Conservation (phyloP, 2,329 filamentous ascomycete species). For the Aspergillus candidus region DNA sequence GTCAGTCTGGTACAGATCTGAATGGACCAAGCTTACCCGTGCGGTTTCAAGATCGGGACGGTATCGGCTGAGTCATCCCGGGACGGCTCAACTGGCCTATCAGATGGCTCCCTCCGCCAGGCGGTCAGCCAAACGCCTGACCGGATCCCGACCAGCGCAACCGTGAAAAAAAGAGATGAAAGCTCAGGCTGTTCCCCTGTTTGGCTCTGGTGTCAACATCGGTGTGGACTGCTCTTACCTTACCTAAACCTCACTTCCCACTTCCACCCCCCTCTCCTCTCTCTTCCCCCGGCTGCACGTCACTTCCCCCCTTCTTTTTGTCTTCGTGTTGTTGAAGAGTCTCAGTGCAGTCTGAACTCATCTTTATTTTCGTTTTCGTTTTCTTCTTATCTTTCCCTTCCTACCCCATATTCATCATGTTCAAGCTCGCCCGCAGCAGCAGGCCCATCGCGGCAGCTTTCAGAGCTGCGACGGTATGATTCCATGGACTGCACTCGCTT, state of each 20-base stretch:
- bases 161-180: slow-evolving; percentile 28
- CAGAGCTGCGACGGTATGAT: slow-evolving; percentile 67
- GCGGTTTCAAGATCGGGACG: too few species aligned
- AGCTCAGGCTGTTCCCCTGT: slow-evolving; percentile 23
- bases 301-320: slow-evolving; percentile 8
- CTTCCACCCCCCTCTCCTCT: slow-evolving; percentile 6
- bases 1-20: too few species aligned
- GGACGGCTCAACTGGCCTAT: slow-evolving; percentile 23
- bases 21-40: too few species aligned
- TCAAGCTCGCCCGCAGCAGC: slow-evolving; percentile 77
- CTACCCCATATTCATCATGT: slow-evolving; percentile 55
- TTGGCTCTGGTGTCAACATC: neutral
- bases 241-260: slow-evolving; percentile 7
- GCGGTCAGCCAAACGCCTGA: slow-evolving; percentile 17
- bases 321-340: neutral
- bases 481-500: slow-evolving; percentile 9
- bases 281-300: slow-evolving; percentile 7
- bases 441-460: slow-evolving; percentile 68
- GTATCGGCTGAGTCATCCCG: slow-evolving; percentile 23
- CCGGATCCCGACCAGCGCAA: slow-evolving; percentile 25
- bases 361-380: slow-evolving; percentile 14
- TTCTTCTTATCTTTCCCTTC: slow-evolving; percentile 13
- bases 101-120: slow-evolving; percentile 23
- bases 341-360: slow-evolving; percentile 14
- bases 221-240: neutral